A percentile compares a stretch with the other conserved stretches of the same genome.
Conservation (phyloP, 2,329 filamentous ascomycete genomes). For the Sarocladium strictum region DNA sequence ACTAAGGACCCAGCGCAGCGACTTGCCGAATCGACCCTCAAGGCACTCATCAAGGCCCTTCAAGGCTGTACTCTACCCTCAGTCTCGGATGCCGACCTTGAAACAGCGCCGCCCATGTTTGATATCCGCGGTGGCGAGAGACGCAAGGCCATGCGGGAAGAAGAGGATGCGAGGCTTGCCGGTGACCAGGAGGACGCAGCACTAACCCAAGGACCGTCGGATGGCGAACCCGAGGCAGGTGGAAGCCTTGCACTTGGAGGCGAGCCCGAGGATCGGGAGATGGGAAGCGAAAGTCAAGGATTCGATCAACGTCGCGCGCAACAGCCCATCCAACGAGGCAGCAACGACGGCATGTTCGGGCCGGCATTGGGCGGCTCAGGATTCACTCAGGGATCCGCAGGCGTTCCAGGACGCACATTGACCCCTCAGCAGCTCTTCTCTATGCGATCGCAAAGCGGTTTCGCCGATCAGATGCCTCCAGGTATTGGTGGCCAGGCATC, state of each 20-base stretch:
- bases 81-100: constrained; percentile 2
- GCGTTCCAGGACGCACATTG: constrained; percentile 60
- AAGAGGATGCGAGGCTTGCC: constrained; percentile 50
- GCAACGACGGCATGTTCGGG: constrained; percentile 48
- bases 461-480: constrained; percentile 54
- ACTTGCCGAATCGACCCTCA: constrained; percentile 18
- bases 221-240: constrained; percentile 75
- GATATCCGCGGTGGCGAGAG: constrained; percentile 78
- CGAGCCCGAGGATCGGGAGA: constrained; percentile 78
- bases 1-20: constrained; percentile 9
- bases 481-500: constrained; percentile 43
- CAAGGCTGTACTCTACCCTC: constrained; percentile 28
- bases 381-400: constrained; percentile 43
- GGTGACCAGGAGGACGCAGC: constrained; percentile 41
- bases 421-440: constrained; percentile 74
- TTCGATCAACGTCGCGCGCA: constrained; percentile 62
- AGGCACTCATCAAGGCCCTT: constrained; percentile 31
- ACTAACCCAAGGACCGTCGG: constrained; percentile 44
- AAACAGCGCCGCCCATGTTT: constrained; percentile 62
- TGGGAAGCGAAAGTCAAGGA: constrained; percentile 38
- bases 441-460: constrained; percentile 57
- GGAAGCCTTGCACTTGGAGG: constrained; percentile 84
- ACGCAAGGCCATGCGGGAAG: constrained; percentile 70
- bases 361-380: constrained; percentile 40
- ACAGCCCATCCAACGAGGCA: constrained; percentile 66